Percentiles rank a stretch among this genome's conserved stretches.
Conservation (phyloP, 2,329 filamentous ascomycete species). For the Aspergillus niger region DNA sequence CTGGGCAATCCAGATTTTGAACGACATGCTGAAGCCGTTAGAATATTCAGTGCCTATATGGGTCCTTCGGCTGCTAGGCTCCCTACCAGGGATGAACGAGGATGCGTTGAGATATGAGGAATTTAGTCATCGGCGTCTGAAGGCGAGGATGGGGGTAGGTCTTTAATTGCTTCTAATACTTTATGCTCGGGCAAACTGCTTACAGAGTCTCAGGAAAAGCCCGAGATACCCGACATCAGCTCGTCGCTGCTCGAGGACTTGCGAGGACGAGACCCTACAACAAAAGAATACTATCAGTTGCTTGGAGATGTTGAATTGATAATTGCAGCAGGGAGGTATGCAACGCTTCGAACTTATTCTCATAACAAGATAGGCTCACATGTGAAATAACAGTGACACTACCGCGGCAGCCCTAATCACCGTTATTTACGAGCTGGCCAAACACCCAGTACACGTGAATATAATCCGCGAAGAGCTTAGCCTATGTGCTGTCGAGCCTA, state of each 20-base stretch:
- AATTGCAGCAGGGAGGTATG: background rate
- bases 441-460: background rate
- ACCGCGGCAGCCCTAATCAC: constrained; percentile 2
- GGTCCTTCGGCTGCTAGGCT: background rate
- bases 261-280: background rate
- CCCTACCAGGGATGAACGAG: background rate
- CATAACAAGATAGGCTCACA: background rate
- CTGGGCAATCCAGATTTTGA: background rate
- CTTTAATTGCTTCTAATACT: too few relatives aligned
- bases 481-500: background rate
- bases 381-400: constrained; percentile 4
- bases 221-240: background rate
- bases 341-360: too few relatives aligned
- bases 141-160: background rate
- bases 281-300: background rate
- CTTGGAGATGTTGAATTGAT: constrained; percentile 1
- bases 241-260: background rate
- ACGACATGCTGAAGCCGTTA: background rate
- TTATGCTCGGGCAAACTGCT: background rate
- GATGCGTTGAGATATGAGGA: background rate
- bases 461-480: background rate
- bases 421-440: constrained; percentile 2
- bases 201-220: background rate
- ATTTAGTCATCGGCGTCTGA: background rate
- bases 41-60: background rate